Base-by-base conservation (phyloP, 805 yeast genomes). In the Kazachstania kunashirensis region DNA sequence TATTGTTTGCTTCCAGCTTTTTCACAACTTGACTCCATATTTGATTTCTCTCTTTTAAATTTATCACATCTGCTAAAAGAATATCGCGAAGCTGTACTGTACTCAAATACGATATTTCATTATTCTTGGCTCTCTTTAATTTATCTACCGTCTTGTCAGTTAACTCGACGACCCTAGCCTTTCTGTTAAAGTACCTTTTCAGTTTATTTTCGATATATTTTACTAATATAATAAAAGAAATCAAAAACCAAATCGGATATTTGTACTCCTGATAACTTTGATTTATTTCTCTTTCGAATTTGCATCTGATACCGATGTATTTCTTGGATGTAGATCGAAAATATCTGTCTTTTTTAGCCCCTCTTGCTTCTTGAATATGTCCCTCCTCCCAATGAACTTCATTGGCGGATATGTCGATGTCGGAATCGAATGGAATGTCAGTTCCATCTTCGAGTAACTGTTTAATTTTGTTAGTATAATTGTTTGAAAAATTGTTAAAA, bases 281-380 rank as follows among this genome's bases (percentile, higher is more conserved):
- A 27, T 68, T 56, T 16, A 76, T 48, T 37, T 76, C 70, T 43
- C 70, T 70, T 42, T 71, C 71, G 43, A 75, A 59, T 49, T 70
- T 73, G 52, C 84, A 77, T 39, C 63, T 65, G 37, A 77, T 52
- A 42, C 74, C 67, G 57, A 75, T 61, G 74, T 77, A 72, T 57
- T 70, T 67, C 67, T 70, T 64, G 73, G 83, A 76, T 73, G 75
- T 67, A 68, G 83, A 75, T 65, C 84, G 81, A 77, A 79, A 59
- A 78, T 71, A 52, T 70, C 71, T 55, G 70, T 66, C 46, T 63
- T 62, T 30, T 37, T 62, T 31, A 42, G 41, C 26, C 39, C 44
- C 33, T 41, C 47, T 46, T 46, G 49, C 28, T 47, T 50, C 37
- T 49, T 52, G 52, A 65, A 64, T 10, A 65, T 57, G 33, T 55